Evolutionary conservation across 1,284 basidiomycete species (phyloP).

Genomic region (Puccinia novopanici): DNA sequence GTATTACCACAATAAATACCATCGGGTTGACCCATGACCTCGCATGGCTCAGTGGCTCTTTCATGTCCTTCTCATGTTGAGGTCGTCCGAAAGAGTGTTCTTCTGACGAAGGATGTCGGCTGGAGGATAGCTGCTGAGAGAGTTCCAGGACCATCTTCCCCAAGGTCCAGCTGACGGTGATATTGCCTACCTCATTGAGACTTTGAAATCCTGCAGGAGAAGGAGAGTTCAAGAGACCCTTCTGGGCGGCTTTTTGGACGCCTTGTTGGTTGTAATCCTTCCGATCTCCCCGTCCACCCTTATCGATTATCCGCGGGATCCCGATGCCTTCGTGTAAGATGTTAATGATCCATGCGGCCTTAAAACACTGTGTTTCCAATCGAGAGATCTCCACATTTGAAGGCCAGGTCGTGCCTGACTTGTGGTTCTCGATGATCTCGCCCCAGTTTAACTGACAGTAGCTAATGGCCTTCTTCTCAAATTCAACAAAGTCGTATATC

Average conservation of each 20-base stretch:
- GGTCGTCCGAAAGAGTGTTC: constrained; percentile 1
- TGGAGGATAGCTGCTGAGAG: constrained; percentile 24
- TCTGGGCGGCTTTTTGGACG: constrained; percentile 72
- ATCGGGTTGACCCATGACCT: constrained; percentile 34
- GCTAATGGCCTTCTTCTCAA: constrained; percentile 83
- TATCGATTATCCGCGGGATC: constrained; percentile 83
- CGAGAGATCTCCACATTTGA: constrained; percentile 73
- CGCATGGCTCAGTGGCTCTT: constrained; percentile 10
- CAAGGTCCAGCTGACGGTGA: constrained; percentile 94
- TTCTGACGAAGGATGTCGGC: not conserved
- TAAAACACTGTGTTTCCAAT: constrained; percentile 97
- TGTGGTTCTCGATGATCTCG: constrained; percentile 69
- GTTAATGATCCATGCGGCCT: constrained; percentile 96
- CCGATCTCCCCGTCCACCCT: constrained; percentile 68
- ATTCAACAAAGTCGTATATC: constrained; percentile 91
- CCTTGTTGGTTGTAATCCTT: constrained; percentile 63
- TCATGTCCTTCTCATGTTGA: constrained; percentile 11
- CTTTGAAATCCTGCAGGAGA: constrained; percentile 77
- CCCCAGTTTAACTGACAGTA: constrained; percentile 83
- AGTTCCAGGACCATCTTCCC: constrained; percentile 98
- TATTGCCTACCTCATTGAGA: constrained; percentile 83
- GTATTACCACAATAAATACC: constrained; percentile 5
- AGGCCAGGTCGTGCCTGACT: constrained; percentile 61
- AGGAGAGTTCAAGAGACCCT: constrained; percentile 50
- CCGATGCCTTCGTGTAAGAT: constrained; percentile 95